Conservation (phyloP, 148 eudicot genomes). For the Fagopyrum tataricum region DNA sequence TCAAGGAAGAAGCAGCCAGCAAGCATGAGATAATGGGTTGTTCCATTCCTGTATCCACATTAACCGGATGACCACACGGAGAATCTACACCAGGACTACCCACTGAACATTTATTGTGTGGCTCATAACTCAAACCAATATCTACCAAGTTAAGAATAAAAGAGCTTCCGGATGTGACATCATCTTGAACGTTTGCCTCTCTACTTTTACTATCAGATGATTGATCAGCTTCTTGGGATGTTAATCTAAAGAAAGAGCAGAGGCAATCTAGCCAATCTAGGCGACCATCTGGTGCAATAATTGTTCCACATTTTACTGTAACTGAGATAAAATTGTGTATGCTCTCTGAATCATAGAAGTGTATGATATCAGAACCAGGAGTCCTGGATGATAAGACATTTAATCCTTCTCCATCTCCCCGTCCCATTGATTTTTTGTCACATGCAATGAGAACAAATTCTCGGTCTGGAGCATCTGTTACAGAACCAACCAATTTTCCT, state of each 20-base stretch:
- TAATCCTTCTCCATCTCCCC: constrained; percentile 94
- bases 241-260: constrained; percentile 51
- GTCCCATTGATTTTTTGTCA: constrained; percentile 60
- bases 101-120: constrained; percentile 30
- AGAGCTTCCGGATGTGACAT: constrained; percentile 32
- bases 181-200: constrained; percentile 21
- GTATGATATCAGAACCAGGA: constrained; percentile 68
- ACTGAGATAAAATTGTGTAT: constrained; percentile 40
- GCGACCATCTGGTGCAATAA: constrained; percentile 82
- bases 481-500: constrained; percentile 76
- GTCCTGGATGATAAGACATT: constrained; percentile 58
- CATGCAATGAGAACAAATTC: constrained; percentile 68
- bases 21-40: constrained; percentile 52
- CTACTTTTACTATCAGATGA: constrained; percentile 20
- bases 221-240: constrained; percentile 46
- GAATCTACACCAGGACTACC: constrained; percentile 20
- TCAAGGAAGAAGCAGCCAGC: constrained; percentile 73
- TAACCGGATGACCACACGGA: constrained; percentile 20
- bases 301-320: constrained; percentile 63
- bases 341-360: constrained; percentile 56
- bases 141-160: constrained; percentile 68
- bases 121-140: constrained; percentile 88
- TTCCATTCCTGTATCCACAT: constrained; percentile 20
- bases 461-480: constrained; percentile 33
- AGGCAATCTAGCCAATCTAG: constrained; percentile 78